These are phyloP conservation scores for Miamiensis avidus DNA, from an alignment of 169 alveolate species.

Conservation along the genomic window DNA sequence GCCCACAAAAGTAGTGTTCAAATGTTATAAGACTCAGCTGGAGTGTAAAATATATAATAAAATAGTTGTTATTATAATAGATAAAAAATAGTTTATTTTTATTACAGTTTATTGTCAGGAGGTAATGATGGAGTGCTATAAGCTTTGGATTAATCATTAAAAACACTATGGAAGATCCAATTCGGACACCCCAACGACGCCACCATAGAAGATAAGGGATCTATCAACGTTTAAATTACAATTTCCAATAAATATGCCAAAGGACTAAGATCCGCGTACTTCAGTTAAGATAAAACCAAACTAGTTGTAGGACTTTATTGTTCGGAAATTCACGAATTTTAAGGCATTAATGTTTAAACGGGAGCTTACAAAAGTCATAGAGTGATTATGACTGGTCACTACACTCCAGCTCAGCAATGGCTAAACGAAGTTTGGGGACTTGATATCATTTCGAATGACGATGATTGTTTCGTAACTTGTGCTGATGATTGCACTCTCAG, in stretches of 20 bases:
- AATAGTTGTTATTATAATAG: no score
- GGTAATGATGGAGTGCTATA: neutral
- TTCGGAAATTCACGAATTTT: conserved; percentile 62
- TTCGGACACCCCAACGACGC: no score
- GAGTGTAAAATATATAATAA: no score
- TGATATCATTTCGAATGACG: conserved; percentile 43
- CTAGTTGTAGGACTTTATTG: conserved; percentile 6
- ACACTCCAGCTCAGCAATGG: conserved; percentile 54
- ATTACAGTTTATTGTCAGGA: neutral
- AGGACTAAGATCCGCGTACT: neutral
- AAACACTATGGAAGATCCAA: neutral
- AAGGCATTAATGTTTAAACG: conserved; percentile 5
- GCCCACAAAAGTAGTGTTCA: no score
- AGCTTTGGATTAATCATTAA: neutral
- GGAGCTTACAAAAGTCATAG: conserved; percentile 22
- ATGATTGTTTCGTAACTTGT: conserved; percentile 40
- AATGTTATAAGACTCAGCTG: no score
- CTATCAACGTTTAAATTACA: no score
- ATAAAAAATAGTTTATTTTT: no score
- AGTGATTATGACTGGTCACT: conserved; percentile 60
- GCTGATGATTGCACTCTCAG: conserved; percentile 76
- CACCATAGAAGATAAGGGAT: no score
- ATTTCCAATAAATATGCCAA: neutral
- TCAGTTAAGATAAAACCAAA: neutral
- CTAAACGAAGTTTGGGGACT: conserved; percentile 81